Evolutionary conservation across 2,329 filamentous ascomycete genomes (phyloP).

Genomic region (Pseudocercospora ulei): DNA sequence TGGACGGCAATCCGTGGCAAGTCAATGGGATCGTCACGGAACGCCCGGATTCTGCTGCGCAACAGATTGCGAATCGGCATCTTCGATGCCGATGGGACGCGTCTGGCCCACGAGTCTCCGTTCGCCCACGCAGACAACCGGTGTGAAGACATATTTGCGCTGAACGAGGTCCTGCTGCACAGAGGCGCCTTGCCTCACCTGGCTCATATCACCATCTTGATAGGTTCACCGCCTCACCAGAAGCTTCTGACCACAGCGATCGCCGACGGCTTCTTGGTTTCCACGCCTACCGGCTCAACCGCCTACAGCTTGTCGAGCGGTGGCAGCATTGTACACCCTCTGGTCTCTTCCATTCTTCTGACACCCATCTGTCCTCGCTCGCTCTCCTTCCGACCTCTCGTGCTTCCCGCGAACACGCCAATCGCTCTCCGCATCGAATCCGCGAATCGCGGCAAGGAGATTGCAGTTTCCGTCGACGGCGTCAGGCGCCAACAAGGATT

Average conservation of each 20-base stretch:
- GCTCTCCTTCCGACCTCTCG: slow-evolving; percentile 81
- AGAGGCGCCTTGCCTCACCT: slow-evolving; percentile 82
- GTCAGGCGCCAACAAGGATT: slow-evolving; percentile 39
- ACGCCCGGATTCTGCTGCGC: slow-evolving; percentile 72
- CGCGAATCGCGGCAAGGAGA: slow-evolving; percentile 42
- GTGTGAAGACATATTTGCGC: slow-evolving; percentile 53
- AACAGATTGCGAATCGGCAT: slow-evolving; percentile 80
- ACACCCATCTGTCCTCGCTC: slow-evolving; percentile 92
- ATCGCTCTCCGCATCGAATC: slow-evolving; percentile 73
- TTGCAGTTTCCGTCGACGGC: slow-evolving; percentile 45
- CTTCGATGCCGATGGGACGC: slow-evolving; percentile 58
- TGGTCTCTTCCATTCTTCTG: slow-evolving; percentile 77
- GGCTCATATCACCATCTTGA: slow-evolving; percentile 80
- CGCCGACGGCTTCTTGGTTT: slow-evolving; percentile 88
- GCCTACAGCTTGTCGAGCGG: slow-evolving; percentile 91
- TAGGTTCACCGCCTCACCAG: slow-evolving; percentile 51
- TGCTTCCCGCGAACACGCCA: slow-evolving; percentile 75
- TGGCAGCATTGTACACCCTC: slow-evolving; percentile 85
- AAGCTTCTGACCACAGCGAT: slow-evolving; percentile 88
- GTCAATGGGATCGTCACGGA: slow-evolving; percentile 63
- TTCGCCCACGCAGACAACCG: slow-evolving; percentile 30
- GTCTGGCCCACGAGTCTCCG: slow-evolving; percentile 33
- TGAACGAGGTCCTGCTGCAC: slow-evolving; percentile 93
- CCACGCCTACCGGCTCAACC: slow-evolving; percentile 87
- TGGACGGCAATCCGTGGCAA: slow-evolving; percentile 73